These are phyloP conservation scores for Inga laurina DNA, from an alignment of 306 rosid species.

Conservation along the genomic window DNA sequence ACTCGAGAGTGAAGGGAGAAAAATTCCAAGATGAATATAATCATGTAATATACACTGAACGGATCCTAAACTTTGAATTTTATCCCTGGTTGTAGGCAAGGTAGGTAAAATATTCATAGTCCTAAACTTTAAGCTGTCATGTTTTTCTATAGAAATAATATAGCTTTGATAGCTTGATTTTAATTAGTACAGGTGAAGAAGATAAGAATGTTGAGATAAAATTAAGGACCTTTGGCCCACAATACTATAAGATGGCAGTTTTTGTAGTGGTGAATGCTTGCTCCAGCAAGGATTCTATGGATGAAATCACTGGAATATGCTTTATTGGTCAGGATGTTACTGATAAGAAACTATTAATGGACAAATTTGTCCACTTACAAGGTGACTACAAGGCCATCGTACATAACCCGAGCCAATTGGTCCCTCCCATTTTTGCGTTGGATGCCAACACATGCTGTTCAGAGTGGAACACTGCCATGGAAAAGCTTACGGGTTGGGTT, in stretches of 20 bases:
- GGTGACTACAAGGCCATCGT: constrained; percentile 91
- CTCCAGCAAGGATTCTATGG: constrained; percentile 77
- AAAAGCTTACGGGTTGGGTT: constrained; percentile 91
- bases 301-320: constrained; percentile 86
- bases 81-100: not conserved
- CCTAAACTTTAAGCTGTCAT: constrained; percentile 14
- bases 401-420: constrained; percentile 85
- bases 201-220: constrained; percentile 91
- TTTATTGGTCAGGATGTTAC: constrained; percentile 98
- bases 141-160: constrained; percentile 36
- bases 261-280: constrained; percentile 94
- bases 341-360: constrained; percentile 87
- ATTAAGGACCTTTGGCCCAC: constrained; percentile 83
- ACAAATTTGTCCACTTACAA: constrained; percentile 88
- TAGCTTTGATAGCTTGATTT: constrained; percentile 37
- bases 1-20: not conserved
- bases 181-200: constrained; percentile 87
- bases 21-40: constrained; percentile 1
- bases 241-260: constrained; percentile 56
- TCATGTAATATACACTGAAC: not conserved
- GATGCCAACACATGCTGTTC: constrained; percentile 90
- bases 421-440: constrained; percentile 96
- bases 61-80: not conserved
- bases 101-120: constrained; percentile 12
- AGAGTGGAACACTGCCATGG: constrained; percentile 98